Conservation (phyloP, 768 basidiomycete species). For the Suillus paluster region DNA sequence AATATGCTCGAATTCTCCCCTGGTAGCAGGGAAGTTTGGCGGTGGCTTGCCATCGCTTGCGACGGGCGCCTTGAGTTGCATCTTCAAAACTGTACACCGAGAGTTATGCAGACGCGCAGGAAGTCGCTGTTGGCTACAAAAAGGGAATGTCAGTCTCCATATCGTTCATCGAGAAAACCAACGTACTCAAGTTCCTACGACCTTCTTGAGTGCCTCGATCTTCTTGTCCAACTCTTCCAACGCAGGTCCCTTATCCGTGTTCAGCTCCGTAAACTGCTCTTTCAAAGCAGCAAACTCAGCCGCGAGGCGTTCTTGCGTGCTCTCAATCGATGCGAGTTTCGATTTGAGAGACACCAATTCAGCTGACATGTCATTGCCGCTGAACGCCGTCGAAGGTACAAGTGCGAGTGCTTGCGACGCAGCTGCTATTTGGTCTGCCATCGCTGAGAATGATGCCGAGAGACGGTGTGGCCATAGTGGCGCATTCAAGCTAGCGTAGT, state of each 20-base stretch:
- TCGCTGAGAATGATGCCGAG: conserved; percentile 42
- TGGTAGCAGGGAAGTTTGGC: conserved; percentile 39
- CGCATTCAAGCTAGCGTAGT: conserved; percentile 3
- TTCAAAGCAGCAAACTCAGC: conserved; percentile 37
- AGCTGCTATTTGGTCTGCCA: conserved; percentile 45
- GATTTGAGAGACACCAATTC: conserved; percentile 24
- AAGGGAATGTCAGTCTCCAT: not conserved
- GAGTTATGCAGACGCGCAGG: conserved; percentile 43
- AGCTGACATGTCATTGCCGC: conserved; percentile 14
- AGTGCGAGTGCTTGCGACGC: conserved; percentile 43
- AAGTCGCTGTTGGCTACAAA: conserved; percentile 40
- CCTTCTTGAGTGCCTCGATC: conserved; percentile 35
- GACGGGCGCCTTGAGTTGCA: conserved; percentile 32
- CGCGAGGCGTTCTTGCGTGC: conserved; percentile 35
- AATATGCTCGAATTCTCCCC: conserved; percentile 51
- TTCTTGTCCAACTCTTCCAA: conserved; percentile 42
- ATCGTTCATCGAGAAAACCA: not conserved
- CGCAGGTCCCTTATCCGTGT: conserved; percentile 21
- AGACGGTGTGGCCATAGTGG: conserved; percentile 38
- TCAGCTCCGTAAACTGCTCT: conserved; percentile 23
- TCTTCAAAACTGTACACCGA: conserved; percentile 37
- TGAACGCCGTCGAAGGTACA: conserved; percentile 28
- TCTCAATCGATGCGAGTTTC: conserved; percentile 38
- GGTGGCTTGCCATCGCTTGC: conserved; percentile 40
- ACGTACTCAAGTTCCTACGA: conserved; percentile 40